Conservation (phyloP, 192 early-diverging fungal genomes). For the Gaertneriomyces semiglobifer region DNA sequence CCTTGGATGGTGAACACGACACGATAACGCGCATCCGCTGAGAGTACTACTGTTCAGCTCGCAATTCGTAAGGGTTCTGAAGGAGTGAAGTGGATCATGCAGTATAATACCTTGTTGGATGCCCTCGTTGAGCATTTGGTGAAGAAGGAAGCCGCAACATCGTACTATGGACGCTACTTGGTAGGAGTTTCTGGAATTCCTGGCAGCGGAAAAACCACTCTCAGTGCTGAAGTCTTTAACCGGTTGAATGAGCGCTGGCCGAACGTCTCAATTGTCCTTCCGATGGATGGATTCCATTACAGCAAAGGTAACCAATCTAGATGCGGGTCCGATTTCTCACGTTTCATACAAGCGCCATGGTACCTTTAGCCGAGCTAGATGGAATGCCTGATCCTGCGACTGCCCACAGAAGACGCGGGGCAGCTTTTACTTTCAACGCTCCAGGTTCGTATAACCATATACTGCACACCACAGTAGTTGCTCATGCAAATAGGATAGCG, state of each 20-base stretch:
- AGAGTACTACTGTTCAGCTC: too few species aligned
- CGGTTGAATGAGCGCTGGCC: constrained; percentile 14
- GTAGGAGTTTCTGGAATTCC: constrained; percentile 31
- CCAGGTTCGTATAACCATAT: too few species aligned
- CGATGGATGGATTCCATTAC: constrained; percentile 63
- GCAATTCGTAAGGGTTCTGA: too few species aligned
- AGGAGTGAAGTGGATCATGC: too few species aligned
- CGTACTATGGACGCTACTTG: neutral
- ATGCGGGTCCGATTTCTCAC: too few species aligned
- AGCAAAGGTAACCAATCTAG: constrained; percentile 4
- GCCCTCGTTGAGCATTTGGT: neutral
- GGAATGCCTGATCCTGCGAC: constrained; percentile 32
- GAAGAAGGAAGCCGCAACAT: constrained; percentile 1
- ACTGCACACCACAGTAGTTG: constrained; percentile 25
- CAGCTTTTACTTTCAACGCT: constrained; percentile 56
- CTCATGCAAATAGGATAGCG: constrained; percentile 17
- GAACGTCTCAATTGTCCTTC: constrained; percentile 35
- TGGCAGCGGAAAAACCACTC: constrained; percentile 45
- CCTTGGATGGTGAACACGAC: too few species aligned
- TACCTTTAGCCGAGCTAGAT: constrained; percentile 2
- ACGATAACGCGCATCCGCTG: too few species aligned
- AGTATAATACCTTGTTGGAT: neutral
- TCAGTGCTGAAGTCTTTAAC: constrained; percentile 20
- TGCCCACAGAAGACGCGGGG: constrained; percentile 47
- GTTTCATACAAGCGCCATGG: too few species aligned